phyloP scores from a whole-genome alignment of 371 early-diverging fungal species.

The Funneliformis caledonium region DNA sequence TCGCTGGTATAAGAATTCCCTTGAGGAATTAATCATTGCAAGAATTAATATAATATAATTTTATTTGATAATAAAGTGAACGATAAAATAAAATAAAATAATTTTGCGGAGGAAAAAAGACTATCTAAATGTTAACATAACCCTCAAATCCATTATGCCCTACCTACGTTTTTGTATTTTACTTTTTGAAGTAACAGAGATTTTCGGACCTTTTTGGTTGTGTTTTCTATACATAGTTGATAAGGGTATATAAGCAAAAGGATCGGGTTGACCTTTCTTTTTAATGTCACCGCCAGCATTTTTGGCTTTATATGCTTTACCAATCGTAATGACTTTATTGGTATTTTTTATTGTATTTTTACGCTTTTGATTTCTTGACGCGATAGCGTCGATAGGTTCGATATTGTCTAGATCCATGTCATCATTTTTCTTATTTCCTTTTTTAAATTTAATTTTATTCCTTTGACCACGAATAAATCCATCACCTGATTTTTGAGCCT shows the following conservation, averaged over 20 bases:
- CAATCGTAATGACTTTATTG: constrained; percentile 48
- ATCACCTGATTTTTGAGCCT: constrained; percentile 78
- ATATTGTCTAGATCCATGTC: constrained; percentile 59
- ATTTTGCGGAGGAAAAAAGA: too few species aligned
- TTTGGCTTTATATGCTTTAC: constrained; percentile 68
- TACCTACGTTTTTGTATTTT: neutral
- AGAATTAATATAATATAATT: too few species aligned
- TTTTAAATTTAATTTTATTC: constrained; percentile 89
- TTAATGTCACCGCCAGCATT: constrained; percentile 95
- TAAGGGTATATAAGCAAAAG: constrained; percentile 95
- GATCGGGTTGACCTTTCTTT: constrained; percentile 84
- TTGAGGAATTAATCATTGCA: too few species aligned
- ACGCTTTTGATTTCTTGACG: constrained; percentile 47
- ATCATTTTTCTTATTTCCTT: constrained; percentile 58
- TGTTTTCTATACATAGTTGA: constrained; percentile 14
- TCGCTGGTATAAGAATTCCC: too few species aligned
- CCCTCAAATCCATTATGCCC: neutral
- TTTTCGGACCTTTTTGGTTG: constrained; percentile 16
- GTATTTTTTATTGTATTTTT: constrained; percentile 41
- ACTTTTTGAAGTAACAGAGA: constrained; percentile 15
- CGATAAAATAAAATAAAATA: too few species aligned
- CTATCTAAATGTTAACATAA: too few species aligned
- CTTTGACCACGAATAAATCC: constrained; percentile 84
- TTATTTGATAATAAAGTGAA: too few species aligned
- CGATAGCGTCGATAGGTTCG: constrained; percentile 48